These are phyloP conservation scores for Alloteropsis semialata DNA, from an alignment of 176 grass and related monocot species.

Conservation along the genomic window DNA sequence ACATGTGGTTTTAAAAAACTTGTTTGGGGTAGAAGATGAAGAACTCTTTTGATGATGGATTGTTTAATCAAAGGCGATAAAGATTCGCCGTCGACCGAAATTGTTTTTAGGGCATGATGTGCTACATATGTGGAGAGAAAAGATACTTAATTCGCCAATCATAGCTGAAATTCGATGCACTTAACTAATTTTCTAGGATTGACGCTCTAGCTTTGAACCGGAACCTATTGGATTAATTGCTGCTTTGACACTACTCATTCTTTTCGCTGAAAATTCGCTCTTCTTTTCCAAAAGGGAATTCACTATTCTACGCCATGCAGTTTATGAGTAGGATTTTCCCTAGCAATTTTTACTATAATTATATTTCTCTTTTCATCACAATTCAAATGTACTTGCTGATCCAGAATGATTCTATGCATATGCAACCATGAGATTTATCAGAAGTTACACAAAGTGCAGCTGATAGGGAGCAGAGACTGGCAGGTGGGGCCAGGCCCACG, in stretches of 20 bases:
- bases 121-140: constrained; percentile 3
- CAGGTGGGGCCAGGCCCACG: neutral
- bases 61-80: constrained; percentile 40
- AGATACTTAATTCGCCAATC: constrained; percentile 5
- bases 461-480: neutral
- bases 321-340: neutral
- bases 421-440: neutral
- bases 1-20: neutral
- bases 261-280: neutral
- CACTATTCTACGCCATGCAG: neutral
- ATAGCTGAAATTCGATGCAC: neutral
- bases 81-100: constrained; percentile 23
- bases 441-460: too few relatives aligned
- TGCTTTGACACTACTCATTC: neutral
- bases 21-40: neutral
- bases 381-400: too few relatives aligned
- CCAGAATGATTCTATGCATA: too few relatives aligned
- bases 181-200: neutral
- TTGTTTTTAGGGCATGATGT: constrained; percentile 30
- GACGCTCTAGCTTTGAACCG: neutral
- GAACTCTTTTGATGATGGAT: neutral
- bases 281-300: neutral
- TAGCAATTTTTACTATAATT: too few relatives aligned
- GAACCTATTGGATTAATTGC: neutral
- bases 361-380: too few relatives aligned